These are phyloP conservation scores for Coelastrella sp. DNA, from an alignment of 139 green algal species.

Conservation along the genomic window DNA sequence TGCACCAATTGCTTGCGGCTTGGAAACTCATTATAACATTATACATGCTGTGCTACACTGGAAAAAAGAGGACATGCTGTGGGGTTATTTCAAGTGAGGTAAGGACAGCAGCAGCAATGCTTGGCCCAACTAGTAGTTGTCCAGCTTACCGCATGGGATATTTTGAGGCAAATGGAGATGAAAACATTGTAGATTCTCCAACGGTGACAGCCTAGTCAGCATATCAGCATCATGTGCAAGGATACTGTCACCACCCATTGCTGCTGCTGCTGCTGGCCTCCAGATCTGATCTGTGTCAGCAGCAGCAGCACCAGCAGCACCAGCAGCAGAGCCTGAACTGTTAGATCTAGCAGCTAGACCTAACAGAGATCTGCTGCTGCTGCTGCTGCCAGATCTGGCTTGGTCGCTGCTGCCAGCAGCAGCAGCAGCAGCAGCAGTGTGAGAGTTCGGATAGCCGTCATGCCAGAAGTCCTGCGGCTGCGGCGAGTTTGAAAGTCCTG, in stretches of 20 bases:
- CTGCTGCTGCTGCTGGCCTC: conserved; percentile 3
- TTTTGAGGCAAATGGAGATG: conserved; percentile 31
- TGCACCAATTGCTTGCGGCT: no score
- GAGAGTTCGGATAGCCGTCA: background rate
- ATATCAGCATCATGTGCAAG: conserved; percentile 7
- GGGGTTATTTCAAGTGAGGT: no score
- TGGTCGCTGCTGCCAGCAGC: background rate
- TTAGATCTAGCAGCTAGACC: background rate
- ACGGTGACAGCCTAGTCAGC: background rate
- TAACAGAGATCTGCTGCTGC: background rate
- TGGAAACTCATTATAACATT: no score
- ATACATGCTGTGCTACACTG: no score
- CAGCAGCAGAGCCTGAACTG: background rate
- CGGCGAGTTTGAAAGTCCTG: background rate
- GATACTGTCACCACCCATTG: background rate
- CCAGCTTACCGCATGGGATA: background rate
- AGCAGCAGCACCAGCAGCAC: conserved; percentile 20
- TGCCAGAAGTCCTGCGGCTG: conserved; percentile 6
- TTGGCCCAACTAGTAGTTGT: background rate
- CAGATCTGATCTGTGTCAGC: background rate
- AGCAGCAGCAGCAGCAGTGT: background rate
- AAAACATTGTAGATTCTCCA: background rate
- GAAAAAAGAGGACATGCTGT: no score
- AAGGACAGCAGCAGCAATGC: no score
- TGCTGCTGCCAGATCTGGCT: background rate